Evolutionary conservation across 2,329 filamentous ascomycete genomes (phyloP).

Genomic region (Colletotrichum sp.): DNA sequence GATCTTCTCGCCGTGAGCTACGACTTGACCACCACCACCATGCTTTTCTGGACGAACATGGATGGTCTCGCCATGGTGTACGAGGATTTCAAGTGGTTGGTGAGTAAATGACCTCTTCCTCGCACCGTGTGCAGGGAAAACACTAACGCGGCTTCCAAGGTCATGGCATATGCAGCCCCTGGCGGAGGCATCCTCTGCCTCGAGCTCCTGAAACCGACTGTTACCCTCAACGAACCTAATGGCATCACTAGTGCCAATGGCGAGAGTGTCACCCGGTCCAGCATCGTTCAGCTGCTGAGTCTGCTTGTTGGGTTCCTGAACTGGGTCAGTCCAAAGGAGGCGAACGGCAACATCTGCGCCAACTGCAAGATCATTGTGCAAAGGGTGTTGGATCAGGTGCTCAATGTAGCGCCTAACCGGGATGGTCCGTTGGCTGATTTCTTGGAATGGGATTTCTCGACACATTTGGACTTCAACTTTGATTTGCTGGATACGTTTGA

Average conservation of each 20-base stretch:
- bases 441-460: conserved; percentile 37
- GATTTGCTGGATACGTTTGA: conserved; percentile 55
- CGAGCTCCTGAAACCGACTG: conserved; percentile 42
- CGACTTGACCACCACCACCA: conserved; percentile 50
- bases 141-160: conserved; percentile 29
- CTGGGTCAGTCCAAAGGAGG: conserved; percentile 52
- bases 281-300: conserved; percentile 57
- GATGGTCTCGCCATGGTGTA: conserved; percentile 46
- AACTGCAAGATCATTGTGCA: conserved; percentile 53
- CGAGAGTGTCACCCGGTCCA: conserved; percentile 45
- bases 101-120: conserved; percentile 27
- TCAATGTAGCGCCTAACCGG: conserved; percentile 40
- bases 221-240: conserved; percentile 29
- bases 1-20: conserved; percentile 50
- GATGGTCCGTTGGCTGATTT: conserved; percentile 11
- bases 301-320: conserved; percentile 55
- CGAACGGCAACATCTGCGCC: conserved; percentile 51
- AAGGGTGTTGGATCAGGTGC: conserved; percentile 52
- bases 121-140: neutral
- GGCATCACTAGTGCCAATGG: conserved; percentile 29
- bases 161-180: conserved; percentile 56
- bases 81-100: conserved; percentile 54
- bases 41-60: conserved; percentile 54
- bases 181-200: conserved; percentile 55
- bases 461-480: conserved; percentile 45